A percentile compares a stretch with the other conserved stretches of the same genome.
Evolutionary conservation across 305 asterid genomes (phyloP).

Genomic region (Rubia tinctorum): DNA sequence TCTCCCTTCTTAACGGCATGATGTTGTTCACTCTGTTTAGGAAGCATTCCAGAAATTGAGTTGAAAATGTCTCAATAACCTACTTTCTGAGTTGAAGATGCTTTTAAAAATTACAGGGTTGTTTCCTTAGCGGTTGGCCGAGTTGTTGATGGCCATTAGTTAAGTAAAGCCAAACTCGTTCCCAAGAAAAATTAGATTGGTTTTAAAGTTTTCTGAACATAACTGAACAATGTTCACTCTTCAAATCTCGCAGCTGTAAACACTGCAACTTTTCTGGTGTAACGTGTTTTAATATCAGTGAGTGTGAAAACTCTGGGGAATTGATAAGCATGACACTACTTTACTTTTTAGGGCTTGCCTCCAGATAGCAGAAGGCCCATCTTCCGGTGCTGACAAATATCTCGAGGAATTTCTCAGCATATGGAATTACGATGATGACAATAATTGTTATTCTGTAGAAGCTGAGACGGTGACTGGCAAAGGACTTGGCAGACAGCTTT

Average conservation of each 20-base stretch:
- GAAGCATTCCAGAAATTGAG: not conserved
- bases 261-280: not conserved
- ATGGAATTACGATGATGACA: constrained; percentile 55
- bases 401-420: constrained; percentile 66
- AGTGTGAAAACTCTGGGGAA: not conserved
- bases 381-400: constrained; percentile 43
- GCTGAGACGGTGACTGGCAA: constrained; percentile 25
- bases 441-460: constrained; percentile 38
- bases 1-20: not conserved
- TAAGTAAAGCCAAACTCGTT: not conserved
- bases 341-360: constrained; percentile 48
- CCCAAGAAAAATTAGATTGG: not conserved
- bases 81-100: not conserved
- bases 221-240: not conserved
- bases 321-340: not conserved
- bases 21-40: not conserved
- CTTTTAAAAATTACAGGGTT: not conserved
- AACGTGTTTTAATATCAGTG: not conserved
- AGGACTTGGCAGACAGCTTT: constrained; percentile 31
- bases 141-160: not conserved
- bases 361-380: constrained; percentile 55
- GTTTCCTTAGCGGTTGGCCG: not conserved
- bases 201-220: too few relatives aligned
- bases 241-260: not conserved
- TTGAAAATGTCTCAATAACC: not conserved